phyloP scores from a whole-genome alignment of 2,329 filamentous ascomycete species.

The Fusarium sp. region DNA sequence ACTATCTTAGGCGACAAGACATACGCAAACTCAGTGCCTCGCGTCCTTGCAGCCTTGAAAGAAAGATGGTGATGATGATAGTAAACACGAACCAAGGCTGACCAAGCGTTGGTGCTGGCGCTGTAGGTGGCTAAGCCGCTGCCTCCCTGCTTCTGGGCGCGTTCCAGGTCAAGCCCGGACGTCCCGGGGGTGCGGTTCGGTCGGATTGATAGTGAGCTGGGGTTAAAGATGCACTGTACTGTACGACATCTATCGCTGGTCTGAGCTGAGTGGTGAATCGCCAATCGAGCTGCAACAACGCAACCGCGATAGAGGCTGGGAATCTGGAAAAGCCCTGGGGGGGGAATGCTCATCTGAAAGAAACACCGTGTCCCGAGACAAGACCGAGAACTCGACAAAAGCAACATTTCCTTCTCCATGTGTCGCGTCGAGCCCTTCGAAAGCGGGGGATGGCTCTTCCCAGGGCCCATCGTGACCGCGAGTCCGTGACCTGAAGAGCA shows the following conservation, averaged over 20 bases:
- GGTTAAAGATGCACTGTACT: background rate
- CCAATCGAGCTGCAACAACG: background rate
- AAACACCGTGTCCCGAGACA: slow-evolving; percentile 12
- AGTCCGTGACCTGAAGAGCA: slow-evolving; percentile 41
- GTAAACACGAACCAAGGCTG: slow-evolving; percentile 12
- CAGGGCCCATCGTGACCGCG: slow-evolving; percentile 39
- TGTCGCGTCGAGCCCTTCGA: slow-evolving; percentile 12
- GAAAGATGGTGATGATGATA: background rate
- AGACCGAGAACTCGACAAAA: slow-evolving; percentile 7
- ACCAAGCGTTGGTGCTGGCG: slow-evolving; percentile 12
- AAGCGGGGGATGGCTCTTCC: slow-evolving; percentile 21
- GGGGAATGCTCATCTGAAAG: background rate
- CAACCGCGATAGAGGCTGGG: background rate
- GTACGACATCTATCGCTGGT: background rate
- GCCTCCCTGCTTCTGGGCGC: background rate
- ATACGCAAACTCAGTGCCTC: slow-evolving; percentile 18
- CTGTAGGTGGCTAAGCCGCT: background rate
- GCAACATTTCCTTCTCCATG: background rate
- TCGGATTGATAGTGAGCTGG: slow-evolving; percentile 1
- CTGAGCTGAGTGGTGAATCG: background rate
- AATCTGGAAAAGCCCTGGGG: background rate
- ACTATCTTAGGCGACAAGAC: slow-evolving; percentile 8
- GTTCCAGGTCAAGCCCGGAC: slow-evolving; percentile 10
- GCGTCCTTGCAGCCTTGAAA: background rate
- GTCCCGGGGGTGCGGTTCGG: slow-evolving; percentile 14